A percentile compares a stretch with the other conserved stretches of the same genome.
Evolutionary conservation across 257 asterid genomes (phyloP).

Genomic region (Voacanga thouarsii): DNA sequence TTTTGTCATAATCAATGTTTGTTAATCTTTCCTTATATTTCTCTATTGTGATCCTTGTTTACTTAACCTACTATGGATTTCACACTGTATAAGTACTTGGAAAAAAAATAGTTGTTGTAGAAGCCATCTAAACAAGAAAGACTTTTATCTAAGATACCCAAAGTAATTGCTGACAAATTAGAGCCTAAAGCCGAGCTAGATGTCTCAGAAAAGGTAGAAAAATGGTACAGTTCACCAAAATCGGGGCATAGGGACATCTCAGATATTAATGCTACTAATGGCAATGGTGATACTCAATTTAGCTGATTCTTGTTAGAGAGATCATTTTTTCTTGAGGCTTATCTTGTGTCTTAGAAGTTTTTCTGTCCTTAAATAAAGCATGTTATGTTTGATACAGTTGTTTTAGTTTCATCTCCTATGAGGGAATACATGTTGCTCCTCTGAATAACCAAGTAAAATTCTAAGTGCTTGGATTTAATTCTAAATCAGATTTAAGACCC

Average conservation of each 20-base stretch:
- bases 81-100: slow-evolving; percentile 56
- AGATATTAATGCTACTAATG: slow-evolving; percentile 45
- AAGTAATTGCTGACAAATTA: slow-evolving; percentile 71
- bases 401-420: background rate
- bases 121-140: slow-evolving; percentile 67
- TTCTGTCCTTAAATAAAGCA: background rate
- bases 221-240: slow-evolving; percentile 46
- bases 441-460: background rate
- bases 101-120: slow-evolving; percentile 59
- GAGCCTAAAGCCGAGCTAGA: slow-evolving; percentile 38
- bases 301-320: background rate
- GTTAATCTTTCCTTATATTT: background rate
- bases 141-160: slow-evolving; percentile 50
- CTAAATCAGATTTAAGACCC: background rate
- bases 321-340: background rate
- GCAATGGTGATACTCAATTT: slow-evolving; percentile 42
- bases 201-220: slow-evolving; percentile 33
- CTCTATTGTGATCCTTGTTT: slow-evolving; percentile 26
- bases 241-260: slow-evolving; percentile 38
- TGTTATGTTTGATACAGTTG: background rate
- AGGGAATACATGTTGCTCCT: background rate
- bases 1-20: no score
- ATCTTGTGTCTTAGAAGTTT: background rate
- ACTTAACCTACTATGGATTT: slow-evolving; percentile 46
- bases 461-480: background rate